A percentile compares a stretch with the other conserved stretches of the same genome.
Conservation (phyloP, 1,284 basidiomycete species). For the Apiotrichum sp. region DNA sequence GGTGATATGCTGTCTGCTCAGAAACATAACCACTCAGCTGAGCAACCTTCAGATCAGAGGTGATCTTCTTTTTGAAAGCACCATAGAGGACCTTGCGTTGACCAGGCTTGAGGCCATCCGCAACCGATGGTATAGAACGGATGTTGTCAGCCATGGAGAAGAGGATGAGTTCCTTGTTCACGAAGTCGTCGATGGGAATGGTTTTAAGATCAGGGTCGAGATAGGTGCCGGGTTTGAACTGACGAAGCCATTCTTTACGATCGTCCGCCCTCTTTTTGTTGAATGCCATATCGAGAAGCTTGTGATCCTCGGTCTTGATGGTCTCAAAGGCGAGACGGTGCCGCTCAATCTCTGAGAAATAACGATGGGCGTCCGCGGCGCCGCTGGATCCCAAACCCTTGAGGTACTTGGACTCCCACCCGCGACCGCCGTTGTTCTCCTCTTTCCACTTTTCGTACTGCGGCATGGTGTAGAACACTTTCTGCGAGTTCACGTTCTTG, state of each 20-base stretch:
- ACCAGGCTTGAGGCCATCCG: conserved; percentile 97
- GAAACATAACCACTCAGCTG: conserved; percentile 92
- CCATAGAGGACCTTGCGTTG: conserved; percentile 95
- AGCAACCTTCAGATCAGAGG: conserved; percentile 90
- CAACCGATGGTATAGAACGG: conserved; percentile 86
- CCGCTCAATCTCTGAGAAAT: conserved; percentile 86
- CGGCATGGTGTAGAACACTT: conserved; percentile 94
- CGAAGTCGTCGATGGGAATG: conserved; percentile 88
- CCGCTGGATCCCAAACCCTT: conserved; percentile 97
- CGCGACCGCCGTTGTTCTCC: conserved; percentile 68
- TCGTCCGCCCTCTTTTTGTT: conserved; percentile 99
- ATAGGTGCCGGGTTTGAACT: conserved; percentile 93
- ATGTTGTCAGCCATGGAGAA: conserved; percentile 99
- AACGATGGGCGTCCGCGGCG: conserved; percentile 81
- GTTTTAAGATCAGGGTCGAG: conserved; percentile 83
- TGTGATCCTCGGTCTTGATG: conserved; percentile 73
- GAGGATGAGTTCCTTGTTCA: conserved; percentile 95
- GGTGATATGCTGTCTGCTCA: conserved; percentile 93
- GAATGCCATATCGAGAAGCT: conserved; percentile 94
- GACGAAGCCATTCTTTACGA: conserved; percentile 95
- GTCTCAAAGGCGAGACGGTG: conserved; percentile 90
- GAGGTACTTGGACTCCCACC: conserved; percentile 93
- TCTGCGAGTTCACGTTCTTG: conserved; percentile 41
- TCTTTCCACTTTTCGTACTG: conserved; percentile 94
- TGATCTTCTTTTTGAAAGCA: conserved; percentile 91